Percentiles rank a stretch among this genome's conserved stretches.
Evolutionary conservation across 306 rosid genomes (phyloP).

Genomic region (Rosa multiflora): DNA sequence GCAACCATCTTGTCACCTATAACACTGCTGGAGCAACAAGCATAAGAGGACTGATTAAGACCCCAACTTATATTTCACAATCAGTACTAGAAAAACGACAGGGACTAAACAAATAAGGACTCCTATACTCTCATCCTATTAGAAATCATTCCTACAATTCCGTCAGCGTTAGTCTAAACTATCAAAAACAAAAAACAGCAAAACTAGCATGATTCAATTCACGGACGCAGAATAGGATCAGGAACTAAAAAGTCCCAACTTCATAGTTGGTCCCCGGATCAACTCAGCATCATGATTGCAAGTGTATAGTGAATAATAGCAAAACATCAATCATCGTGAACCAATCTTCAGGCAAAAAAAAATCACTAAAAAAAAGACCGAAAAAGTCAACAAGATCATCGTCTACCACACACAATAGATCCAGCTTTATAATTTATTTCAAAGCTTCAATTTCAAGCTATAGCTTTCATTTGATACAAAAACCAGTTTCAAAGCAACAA

Average conservation of each 20-base stretch:
- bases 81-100: neutral
- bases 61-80: neutral
- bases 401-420: neutral
- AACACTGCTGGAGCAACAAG: slow-evolving; percentile 25
- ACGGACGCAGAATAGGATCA: neutral
- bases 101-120: neutral
- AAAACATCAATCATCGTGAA: neutral
- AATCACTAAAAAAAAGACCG: neutral
- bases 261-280: neutral
- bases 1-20: slow-evolving; percentile 62
- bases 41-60: slow-evolving; percentile 7
- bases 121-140: neutral
- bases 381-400: neutral
- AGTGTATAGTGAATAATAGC: neutral
- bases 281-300: neutral
- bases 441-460: neutral
- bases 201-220: neutral
- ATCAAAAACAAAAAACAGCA: neutral
- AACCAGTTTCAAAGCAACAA: neutral
- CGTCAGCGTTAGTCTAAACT: neutral
- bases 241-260: neutral
- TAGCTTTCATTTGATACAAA: neutral
- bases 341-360: neutral
- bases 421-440: neutral
- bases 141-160: neutral